Evolutionary conservation across 441 rosid genomes (phyloP), one percentile per base, ranked within the genome.

Genomic region (Pelargonium fulgidum): DNA sequence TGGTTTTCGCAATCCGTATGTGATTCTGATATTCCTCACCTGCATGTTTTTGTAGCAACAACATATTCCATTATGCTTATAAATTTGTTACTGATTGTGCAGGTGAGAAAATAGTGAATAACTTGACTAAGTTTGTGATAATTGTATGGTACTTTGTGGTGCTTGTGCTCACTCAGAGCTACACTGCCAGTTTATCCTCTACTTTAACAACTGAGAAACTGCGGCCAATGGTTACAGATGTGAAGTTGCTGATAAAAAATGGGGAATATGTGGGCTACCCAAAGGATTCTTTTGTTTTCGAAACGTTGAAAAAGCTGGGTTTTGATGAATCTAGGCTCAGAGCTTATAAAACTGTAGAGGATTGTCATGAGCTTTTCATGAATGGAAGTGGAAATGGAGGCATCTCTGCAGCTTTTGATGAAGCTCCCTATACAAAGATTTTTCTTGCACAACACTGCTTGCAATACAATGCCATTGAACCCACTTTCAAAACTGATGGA

Each of bases 1-100:
- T 91, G 84, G 82, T 83, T 50, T 89, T 87, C 9, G 86, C 89
- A 0, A 89, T 86, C 7, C 52, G 93, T 87, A 84, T 59, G 33
- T 13, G 41, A 6, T 63, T 33, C 26, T 1, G n/a, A n/a, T 24
- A 7, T 13, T 41, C 42, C 20, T 22, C 41, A 13, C 10, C 0
- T 0, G 17, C 47, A 1, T 14, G 14, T 17, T 22, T 13, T 54
- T 16, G 58, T 4, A n/a, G 19, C 3, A 17, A 17, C 14, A 59
- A 7, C 3, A 7, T 61, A 62, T 16, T 8, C 16, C 0, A 7
- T 54, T 54, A 17, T 7, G 39, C 39, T 33, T 33, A 33, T 33
- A 3, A 33, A 33, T 16, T 54, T 7, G 1, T 26, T 26, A 26
- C 0, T 62, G 24, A 8, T 33, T 52, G 14, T 77, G 50, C 79